Conservation (phyloP, 2,329 filamentous ascomycete genomes). For the Clathrospora elynae region DNA sequence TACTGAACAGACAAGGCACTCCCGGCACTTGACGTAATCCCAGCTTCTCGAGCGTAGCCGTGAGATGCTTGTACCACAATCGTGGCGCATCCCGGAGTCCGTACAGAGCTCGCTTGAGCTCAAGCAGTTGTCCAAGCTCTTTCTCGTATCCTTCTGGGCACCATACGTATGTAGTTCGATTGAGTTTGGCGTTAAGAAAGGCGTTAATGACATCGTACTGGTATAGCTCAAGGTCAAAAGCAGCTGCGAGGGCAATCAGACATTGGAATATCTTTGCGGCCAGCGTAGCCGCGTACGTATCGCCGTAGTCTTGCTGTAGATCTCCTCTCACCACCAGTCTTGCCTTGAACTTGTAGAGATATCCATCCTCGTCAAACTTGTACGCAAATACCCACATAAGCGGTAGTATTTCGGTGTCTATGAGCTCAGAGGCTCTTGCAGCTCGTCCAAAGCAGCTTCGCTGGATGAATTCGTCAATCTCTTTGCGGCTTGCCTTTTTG, state of each 20-base stretch:
- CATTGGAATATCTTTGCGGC: slow-evolving; percentile 21
- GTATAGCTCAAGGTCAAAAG: slow-evolving; percentile 19
- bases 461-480: slow-evolving; percentile 1
- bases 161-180: slow-evolving; percentile 15
- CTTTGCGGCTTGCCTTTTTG: slow-evolving; percentile 1
- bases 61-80: slow-evolving; percentile 22
- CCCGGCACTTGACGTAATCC: too few relatives aligned
- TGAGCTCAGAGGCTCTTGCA: neutral
- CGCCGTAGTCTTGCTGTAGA: slow-evolving; percentile 5
- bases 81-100: slow-evolving; percentile 21
- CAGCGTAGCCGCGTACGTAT: too few relatives aligned
- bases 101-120: slow-evolving; percentile 24
- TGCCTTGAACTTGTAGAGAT: slow-evolving; percentile 15
- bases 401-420: slow-evolving; percentile 3
- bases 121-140: too few relatives aligned
- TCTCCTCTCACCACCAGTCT: slow-evolving; percentile 18
- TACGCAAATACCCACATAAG: too few relatives aligned
- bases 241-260: slow-evolving; percentile 24
- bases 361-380: too few relatives aligned
- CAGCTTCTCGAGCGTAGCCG: neutral
- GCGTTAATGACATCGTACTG: slow-evolving; percentile 27
- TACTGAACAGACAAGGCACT: too few relatives aligned
- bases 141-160: slow-evolving; percentile 20
- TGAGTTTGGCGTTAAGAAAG: slow-evolving; percentile 24
- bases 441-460: slow-evolving; percentile 2